These are phyloP conservation scores for Paraleonurus japonicus DNA, from an alignment of 257 asterid genomes.

Conservation along the genomic window DNA sequence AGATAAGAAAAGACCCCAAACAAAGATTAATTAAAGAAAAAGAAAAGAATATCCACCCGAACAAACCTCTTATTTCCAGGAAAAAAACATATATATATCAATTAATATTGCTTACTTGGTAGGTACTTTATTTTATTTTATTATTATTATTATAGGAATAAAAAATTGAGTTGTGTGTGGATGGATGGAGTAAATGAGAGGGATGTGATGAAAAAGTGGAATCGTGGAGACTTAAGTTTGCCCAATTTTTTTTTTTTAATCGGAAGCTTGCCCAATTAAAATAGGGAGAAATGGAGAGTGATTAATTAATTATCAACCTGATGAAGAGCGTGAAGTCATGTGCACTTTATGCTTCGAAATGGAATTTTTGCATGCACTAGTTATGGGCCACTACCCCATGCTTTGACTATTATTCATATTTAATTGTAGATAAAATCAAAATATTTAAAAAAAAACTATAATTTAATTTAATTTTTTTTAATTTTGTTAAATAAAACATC, in stretches of 20 bases:
- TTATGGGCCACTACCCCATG: neutral
- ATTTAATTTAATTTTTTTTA: too few species aligned
- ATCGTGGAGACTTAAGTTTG: conserved; percentile 23
- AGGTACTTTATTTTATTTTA: too few species aligned
- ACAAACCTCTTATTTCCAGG: neutral
- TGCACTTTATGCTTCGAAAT: neutral
- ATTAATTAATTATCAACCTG: too few species aligned
- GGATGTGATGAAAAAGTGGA: conserved; percentile 8
- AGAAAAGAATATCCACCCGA: neutral
- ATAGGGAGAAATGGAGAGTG: neutral
- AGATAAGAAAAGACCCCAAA: neutral
- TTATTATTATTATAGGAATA: too few species aligned
- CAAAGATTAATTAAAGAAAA: too few species aligned
- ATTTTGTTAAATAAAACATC: too few species aligned
- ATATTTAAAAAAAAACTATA: too few species aligned
- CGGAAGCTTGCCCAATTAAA: too few species aligned
- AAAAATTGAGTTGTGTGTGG: neutral
- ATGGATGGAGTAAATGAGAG: conserved; percentile 16
- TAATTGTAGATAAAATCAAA: too few species aligned
- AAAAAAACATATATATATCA: too few species aligned
- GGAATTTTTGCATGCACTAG: neutral
- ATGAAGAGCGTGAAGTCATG: neutral
- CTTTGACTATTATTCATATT: neutral
- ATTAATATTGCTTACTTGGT: neutral
- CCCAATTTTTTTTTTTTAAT: too few species aligned